Base-by-base conservation (phyloP, 768 basidiomycete species). In the Suillus plorans region DNA sequence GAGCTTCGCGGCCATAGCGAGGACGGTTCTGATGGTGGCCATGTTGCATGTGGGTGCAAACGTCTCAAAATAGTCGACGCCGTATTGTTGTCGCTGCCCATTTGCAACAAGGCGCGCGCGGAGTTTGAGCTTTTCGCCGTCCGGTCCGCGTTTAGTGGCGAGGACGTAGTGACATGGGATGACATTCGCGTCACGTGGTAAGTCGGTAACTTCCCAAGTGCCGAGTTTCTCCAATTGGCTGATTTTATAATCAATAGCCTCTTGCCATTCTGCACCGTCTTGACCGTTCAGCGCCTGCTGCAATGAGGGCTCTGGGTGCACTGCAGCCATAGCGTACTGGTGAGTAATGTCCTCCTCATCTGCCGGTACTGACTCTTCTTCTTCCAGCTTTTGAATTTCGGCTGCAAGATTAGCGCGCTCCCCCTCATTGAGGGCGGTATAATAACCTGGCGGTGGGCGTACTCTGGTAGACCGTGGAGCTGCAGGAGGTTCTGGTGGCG, bases 31-130 rank as follows among this genome's bases (percentile, higher is more conserved):
- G 13, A 42, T 42, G 0, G 56, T 37, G 64, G 66, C 2, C 68
- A 42, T 42, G 16, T 42, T 42, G 6, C 16, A 16, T 1, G 7
- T 42, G 2, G 42, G 42, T 18, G 18, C 62, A 16, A 49, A 70
- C 1, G 65, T 70, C 8, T 73, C 69, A 39, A 64, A 61, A 64
- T 68, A 79, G 58, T 78, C 72, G 5, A 64, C 2, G 0, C 63
- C 31, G 4, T 59, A 10, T 7, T 47, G 18, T 20, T 47, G 45
- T 1, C 1, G 20, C 8, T 47, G 45, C 0, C 45, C n/a, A 12
- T 47, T 64, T 0, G 55, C 63, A 0, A 64, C 18, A 0, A 64
- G 55, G 1, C 14, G 1, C 5, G 45, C 57, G 0, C 22, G 4
- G 3, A 58, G 36, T 22, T 64, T 57, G 0, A 59, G 8, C 16